These are phyloP conservation scores for Penicillium taxi DNA, from an alignment of 495 filamentous ascomycete species.

Conservation along the genomic window DNA sequence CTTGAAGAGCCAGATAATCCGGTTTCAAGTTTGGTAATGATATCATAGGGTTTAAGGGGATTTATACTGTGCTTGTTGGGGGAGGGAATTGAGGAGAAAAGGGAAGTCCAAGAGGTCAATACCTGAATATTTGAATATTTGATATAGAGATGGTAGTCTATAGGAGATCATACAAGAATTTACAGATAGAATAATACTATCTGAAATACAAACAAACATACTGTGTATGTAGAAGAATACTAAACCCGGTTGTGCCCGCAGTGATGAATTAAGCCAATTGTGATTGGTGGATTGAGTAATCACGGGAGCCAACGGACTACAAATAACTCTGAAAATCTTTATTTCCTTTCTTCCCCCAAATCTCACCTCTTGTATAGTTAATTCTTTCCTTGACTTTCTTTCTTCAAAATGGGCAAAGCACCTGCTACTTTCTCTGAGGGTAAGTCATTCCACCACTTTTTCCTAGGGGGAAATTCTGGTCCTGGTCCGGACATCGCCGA, in stretches of 20 bases:
- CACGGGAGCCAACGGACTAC: slow-evolving; percentile 34
- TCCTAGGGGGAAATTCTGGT: slow-evolving; percentile 3
- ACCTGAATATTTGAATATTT: not conserved
- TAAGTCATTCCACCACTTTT: slow-evolving; percentile 21
- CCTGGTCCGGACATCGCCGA: not conserved
- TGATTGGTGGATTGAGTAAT: slow-evolving; percentile 34
- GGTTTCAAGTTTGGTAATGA: too few relatives aligned
- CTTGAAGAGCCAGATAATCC: not conserved
- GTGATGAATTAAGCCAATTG: slow-evolving; percentile 27
- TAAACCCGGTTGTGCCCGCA: slow-evolving; percentile 32
- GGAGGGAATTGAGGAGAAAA: slow-evolving; percentile 2
- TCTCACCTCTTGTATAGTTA: slow-evolving; percentile 27
- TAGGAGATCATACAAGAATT: not conserved
- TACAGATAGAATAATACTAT: not conserved
- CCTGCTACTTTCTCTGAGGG: slow-evolving; percentile 38
- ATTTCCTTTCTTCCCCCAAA: slow-evolving; percentile 17
- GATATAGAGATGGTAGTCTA: not conserved
- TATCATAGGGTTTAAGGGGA: too few relatives aligned
- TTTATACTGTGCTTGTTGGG: too few relatives aligned
- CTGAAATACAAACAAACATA: slow-evolving; percentile 2
- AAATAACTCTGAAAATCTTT: slow-evolving; percentile 34
- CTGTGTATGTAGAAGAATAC: slow-evolving; percentile 8
- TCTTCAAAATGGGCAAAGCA: slow-evolving; percentile 41
- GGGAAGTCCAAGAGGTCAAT: not conserved
- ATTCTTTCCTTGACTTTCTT: slow-evolving; percentile 21